A percentile compares a stretch with the other conserved stretches of the same genome.
These are phyloP conservation scores for Zhuliangozyma blackwelliae DNA, from an alignment of 1,139 yeast genomes.

Conservation along the genomic window DNA sequence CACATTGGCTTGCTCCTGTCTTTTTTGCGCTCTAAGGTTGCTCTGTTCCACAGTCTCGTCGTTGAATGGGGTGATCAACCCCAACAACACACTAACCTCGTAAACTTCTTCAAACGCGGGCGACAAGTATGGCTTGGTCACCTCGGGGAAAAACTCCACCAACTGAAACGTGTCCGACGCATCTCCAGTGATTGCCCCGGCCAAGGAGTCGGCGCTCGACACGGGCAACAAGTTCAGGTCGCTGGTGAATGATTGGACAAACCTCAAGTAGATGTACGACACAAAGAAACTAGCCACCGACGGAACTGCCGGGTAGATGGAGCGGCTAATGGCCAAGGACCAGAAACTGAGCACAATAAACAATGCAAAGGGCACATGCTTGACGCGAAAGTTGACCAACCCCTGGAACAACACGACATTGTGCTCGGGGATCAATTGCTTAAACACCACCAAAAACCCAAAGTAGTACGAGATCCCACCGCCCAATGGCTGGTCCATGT, in stretches of 20 bases:
- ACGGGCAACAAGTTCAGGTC: slow-evolving; percentile 41
- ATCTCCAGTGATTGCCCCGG: slow-evolving; percentile 55
- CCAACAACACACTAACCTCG: slow-evolving; percentile 49
- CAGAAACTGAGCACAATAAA: slow-evolving; percentile 42
- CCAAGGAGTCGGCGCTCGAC: slow-evolving; percentile 21
- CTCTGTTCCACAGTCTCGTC: slow-evolving; percentile 70
- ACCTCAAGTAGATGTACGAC: slow-evolving; percentile 74
- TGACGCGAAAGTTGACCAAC: slow-evolving; percentile 59
- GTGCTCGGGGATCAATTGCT: slow-evolving; percentile 88
- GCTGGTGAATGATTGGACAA: slow-evolving; percentile 49
- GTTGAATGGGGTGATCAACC: slow-evolving; percentile 62
- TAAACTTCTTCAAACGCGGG: slow-evolving; percentile 54
- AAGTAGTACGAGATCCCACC: slow-evolving; percentile 72
- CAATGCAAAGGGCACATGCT: slow-evolving; percentile 67
- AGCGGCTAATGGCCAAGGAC: slow-evolving; percentile 35
- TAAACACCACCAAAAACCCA: slow-evolving; percentile 79
- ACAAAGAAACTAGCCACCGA: slow-evolving; percentile 63
- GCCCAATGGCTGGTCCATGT: slow-evolving; percentile 51
- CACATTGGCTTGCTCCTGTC: slow-evolving; percentile 42
- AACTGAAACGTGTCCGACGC: slow-evolving; percentile 87
- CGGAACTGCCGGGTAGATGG: slow-evolving; percentile 59
- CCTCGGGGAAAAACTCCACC: slow-evolving; percentile 74
- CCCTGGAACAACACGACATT: slow-evolving; percentile 67
- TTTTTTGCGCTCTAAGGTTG: slow-evolving; percentile 64
- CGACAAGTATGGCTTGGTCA: slow-evolving; percentile 47